Conservation (phyloP, 805 yeast species). For the Sugiyamaella americana region DNA sequence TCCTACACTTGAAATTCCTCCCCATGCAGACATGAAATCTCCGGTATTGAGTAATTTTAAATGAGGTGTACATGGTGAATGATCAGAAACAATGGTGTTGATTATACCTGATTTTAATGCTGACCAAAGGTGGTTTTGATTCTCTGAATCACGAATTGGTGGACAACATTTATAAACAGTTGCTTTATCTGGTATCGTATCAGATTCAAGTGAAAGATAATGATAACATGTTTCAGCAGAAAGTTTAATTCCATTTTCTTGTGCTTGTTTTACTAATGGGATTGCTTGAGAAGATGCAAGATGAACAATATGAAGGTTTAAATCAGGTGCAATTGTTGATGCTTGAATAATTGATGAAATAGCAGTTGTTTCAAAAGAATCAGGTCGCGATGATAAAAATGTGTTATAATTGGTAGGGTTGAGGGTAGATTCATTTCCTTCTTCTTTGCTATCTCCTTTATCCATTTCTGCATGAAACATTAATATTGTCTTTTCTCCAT, state of each 20-base stretch:
- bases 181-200: constrained; percentile 65
- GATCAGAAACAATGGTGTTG: constrained; percentile 87
- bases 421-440: not conserved
- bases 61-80: constrained; percentile 93
- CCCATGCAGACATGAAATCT: constrained; percentile 92
- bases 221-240: constrained; percentile 95
- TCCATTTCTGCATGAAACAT: constrained; percentile 95
- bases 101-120: constrained; percentile 60
- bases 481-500: constrained; percentile 60
- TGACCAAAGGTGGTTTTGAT: constrained; percentile 69
- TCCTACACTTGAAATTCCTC: constrained; percentile 91
- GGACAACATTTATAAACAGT: constrained; percentile 94
- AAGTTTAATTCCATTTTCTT: constrained; percentile 37
- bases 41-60: constrained; percentile 76
- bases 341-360: constrained; percentile 64
- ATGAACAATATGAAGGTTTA: constrained; percentile 74
- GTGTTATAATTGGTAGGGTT: constrained; percentile 50
- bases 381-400: constrained; percentile 82
- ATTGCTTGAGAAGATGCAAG: constrained; percentile 80
- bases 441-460: constrained; percentile 9
- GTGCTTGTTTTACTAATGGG: constrained; percentile 65
- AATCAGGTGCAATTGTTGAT: constrained; percentile 39
- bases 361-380: constrained; percentile 79
- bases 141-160: constrained; percentile 74
- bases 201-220: constrained; percentile 72